Base-by-base conservation (phyloP, 2,329 filamentous ascomycete genomes). In the Colletotrichum sp. region DNA sequence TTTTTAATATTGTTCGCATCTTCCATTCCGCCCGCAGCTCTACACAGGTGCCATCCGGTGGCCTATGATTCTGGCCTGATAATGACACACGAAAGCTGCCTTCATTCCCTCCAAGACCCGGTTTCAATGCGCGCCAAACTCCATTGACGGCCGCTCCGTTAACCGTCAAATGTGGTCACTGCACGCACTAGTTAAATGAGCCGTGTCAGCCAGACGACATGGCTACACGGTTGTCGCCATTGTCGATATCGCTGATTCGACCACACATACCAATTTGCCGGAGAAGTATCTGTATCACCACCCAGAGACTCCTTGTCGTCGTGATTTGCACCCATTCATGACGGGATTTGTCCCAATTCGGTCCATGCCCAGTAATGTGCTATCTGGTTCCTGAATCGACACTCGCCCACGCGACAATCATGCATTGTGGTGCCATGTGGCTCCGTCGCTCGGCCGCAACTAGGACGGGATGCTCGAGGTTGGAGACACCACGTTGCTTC, bases 111-210 rank as follows among this genome's bases (percentile, higher is more conserved):
- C 49, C 24, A 64, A 69, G 59, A 74, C 71, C 64, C 34, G 59
- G 71, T 74, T 74, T 74, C 70, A 76, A 73, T 74, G 71, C 71
- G 55, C 39, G 73, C 69, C 62, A 28, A 30, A 63, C 30, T n/a
- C 16, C 57, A 32, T 63, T 26, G 63, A 76, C 74, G 74, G 74
- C 64, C 64, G 28, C 65, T 76, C 74, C 74, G 74, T 52, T 24
- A 60, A 55, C 26, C 39, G 44, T 73, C 36, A 24, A 59, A 55
- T 44, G 30, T 76, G 70, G 73, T 39, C 70, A 76, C 39, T 59
- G 73, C 73, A 60, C 49, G 44, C 73, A 21, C 59, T 65, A 74
- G 64, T 74, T 55, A 76, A 74, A 76, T 69, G 74, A 74, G 15
- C 74, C 34, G 65, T 69, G 60, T 44, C 65, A 74, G 57, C 74